Base-by-base conservation (phyloP, 2,329 filamentous ascomycete genomes). In the Trichophyton benhamiae region DNA sequence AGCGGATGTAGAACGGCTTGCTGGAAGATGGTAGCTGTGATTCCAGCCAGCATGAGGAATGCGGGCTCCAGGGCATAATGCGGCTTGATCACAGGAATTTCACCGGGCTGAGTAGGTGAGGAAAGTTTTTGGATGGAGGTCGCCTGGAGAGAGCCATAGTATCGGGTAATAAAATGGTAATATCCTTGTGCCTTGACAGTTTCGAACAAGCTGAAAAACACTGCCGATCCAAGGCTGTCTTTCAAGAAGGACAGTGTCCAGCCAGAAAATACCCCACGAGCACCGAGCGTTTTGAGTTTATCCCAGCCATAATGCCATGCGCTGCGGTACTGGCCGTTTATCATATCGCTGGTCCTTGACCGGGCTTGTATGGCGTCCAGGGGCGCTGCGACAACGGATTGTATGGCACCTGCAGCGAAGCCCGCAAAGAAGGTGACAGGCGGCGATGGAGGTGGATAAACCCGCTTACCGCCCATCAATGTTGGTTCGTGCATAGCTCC, bases 121-220 rank as follows among this genome's bases (percentile, higher is more conserved):
- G 67, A 71, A 52, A 74, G 64, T 57, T 61, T 66, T 41, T 69
- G 71, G 57, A 72, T 65, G 25, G 63, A 66, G 49, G 66, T 66
- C 33, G 64, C 65, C 49, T 67, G 69, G 30, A 75, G 66, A 15
- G 71, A 72, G 22, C 80, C 80, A 67, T 86, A 86, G 65, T 81
- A 84, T 63, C 75, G 75, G n/a, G 78, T 79, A 9, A 86, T 74
- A 65, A 83, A 86, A 7, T 75, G 76, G 70, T 85, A 85, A 69
- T 85, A 86, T 17, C 75, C 77, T 67, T 86, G 84, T 41, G 79
- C 79, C 67, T 87, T 87, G 67, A 86, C 74, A 36, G 79, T 84
- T 69, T 87, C 84, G 64, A 87, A 87, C 0, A 79, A 79, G 53
- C 78, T 77, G 70, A 87, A 87, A 73, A 87, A 87, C 15, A 83